These are phyloP conservation scores for Raphidocelis subcapitata DNA, from an alignment of 139 green algal species.

Conservation along the genomic window DNA sequence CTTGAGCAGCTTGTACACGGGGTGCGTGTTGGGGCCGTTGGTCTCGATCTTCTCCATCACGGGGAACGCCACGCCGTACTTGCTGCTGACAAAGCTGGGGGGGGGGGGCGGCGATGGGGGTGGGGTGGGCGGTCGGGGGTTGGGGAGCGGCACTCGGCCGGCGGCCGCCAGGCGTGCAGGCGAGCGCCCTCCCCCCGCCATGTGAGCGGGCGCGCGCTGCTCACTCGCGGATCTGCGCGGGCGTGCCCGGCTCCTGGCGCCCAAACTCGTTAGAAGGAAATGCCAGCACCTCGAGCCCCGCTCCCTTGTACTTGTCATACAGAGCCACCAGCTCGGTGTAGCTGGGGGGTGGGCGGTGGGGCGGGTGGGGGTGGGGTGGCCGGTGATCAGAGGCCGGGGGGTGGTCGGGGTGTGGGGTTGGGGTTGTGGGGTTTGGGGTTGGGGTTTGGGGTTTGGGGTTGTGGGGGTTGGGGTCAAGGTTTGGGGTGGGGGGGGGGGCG, in stretches of 20 bases:
- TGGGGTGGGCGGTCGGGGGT: no score
- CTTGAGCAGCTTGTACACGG: conserved; percentile 58
- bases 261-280: conserved; percentile 77
- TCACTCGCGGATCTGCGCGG: conserved; percentile 4
- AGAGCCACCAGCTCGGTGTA: conserved; percentile 51
- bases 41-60: conserved; percentile 63
- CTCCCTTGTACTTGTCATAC: conserved; percentile 65
- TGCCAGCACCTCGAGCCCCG: conserved; percentile 73
- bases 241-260: conserved; percentile 57
- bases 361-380: no score
- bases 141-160: no score
- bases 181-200: no score
- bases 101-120: neutral
- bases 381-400: neutral
- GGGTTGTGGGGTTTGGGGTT: no score
- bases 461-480: no score
- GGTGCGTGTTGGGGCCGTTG: conserved; percentile 58
- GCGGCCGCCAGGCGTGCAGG: no score
- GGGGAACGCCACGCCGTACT: neutral
- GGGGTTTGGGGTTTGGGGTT: no score
- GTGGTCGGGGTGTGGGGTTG: no score
- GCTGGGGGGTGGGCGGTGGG: neutral
- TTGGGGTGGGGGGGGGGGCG: no score
- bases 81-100: neutral
- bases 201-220: no score